Conservation (phyloP, 768 basidiomycete genomes). For the Gelatoporia subvermispora region DNA sequence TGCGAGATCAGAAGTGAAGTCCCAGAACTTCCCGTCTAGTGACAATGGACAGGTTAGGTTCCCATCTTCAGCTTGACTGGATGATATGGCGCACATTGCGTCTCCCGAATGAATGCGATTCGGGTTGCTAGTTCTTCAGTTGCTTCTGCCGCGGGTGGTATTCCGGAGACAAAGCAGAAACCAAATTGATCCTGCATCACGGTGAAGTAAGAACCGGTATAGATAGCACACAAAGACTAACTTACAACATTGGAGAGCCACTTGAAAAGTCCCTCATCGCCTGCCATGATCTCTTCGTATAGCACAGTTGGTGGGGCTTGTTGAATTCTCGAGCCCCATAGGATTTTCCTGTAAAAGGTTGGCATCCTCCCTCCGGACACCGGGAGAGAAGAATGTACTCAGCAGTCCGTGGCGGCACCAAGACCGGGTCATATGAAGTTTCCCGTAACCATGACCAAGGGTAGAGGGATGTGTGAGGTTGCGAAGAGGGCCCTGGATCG, state of each 20-base stretch:
- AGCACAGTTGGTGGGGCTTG: slow-evolving; percentile 68
- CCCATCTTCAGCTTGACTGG: neutral
- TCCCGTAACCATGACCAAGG: slow-evolving; percentile 81
- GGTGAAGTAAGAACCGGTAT: neutral
- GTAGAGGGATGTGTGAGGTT: slow-evolving; percentile 74
- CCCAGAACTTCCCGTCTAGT: slow-evolving; percentile 93
- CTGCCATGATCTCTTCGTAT: slow-evolving; percentile 70
- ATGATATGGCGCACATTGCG: slow-evolving; percentile 46
- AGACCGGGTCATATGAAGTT: slow-evolving; percentile 77
- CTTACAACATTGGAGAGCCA: slow-evolving; percentile 80
- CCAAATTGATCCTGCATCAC: slow-evolving; percentile 73
- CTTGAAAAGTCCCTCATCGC: slow-evolving; percentile 66
- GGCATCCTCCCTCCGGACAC: neutral
- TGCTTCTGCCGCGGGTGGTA: slow-evolving; percentile 75
- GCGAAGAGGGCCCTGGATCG: slow-evolving; percentile 47
- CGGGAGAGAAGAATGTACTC: slow-evolving; percentile 39
- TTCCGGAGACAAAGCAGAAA: slow-evolving; percentile 80
- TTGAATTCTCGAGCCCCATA: slow-evolving; percentile 80
- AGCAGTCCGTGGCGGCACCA: slow-evolving; percentile 20
- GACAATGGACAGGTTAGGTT: neutral
- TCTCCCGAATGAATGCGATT: slow-evolving; percentile 88
- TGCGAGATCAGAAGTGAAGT: slow-evolving; percentile 87
- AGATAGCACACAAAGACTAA: slow-evolving; percentile 6
- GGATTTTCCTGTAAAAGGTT: slow-evolving; percentile 45
- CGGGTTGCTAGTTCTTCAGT: slow-evolving; percentile 74